phyloP scores from a whole-genome alignment of 257 asterid species.

The Solanum neorickii region DNA sequence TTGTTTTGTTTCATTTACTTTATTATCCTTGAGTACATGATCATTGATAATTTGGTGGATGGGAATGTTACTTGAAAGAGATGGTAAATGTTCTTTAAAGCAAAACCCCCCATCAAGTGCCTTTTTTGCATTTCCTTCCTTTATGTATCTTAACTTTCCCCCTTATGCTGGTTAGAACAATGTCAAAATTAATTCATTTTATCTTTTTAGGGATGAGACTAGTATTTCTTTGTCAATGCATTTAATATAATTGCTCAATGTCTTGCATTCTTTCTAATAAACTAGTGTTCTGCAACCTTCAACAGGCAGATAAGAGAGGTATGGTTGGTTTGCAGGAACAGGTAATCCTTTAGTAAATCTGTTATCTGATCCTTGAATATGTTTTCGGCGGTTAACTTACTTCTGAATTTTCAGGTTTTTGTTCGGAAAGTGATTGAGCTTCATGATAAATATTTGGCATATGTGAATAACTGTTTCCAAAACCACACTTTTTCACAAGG shows the following conservation, averaged over 20 bases:
- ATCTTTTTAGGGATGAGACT: background rate
- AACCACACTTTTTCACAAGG: conserved; percentile 99
- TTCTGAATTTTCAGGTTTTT: conserved; percentile 47
- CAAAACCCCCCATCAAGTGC: background rate
- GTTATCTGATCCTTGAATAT: background rate
- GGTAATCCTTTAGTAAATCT: conserved; percentile 23
- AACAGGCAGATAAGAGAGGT: conserved; percentile 86
- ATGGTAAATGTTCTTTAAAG: background rate
- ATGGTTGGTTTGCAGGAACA: conserved; percentile 87
- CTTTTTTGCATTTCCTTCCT: background rate
- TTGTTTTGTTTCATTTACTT: background rate
- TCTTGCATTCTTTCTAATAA: conserved; percentile 2
- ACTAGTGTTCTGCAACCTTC: conserved; percentile 16
- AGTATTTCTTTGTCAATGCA: background rate
- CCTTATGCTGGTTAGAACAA: background rate
- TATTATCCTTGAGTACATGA: background rate
- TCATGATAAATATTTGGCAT: conserved; percentile 92
- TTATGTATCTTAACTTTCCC: background rate
- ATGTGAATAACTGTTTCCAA: conserved; percentile 71
- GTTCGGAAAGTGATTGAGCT: conserved; percentile 89
- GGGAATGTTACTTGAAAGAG: background rate
- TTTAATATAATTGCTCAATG: background rate
- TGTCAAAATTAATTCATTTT: background rate
- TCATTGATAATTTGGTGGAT: background rate
- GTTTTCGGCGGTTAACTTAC: conserved; percentile 7